Conservation (phyloP, 139 green algal genomes). For the Chlorokybus atmophyticus region DNA sequence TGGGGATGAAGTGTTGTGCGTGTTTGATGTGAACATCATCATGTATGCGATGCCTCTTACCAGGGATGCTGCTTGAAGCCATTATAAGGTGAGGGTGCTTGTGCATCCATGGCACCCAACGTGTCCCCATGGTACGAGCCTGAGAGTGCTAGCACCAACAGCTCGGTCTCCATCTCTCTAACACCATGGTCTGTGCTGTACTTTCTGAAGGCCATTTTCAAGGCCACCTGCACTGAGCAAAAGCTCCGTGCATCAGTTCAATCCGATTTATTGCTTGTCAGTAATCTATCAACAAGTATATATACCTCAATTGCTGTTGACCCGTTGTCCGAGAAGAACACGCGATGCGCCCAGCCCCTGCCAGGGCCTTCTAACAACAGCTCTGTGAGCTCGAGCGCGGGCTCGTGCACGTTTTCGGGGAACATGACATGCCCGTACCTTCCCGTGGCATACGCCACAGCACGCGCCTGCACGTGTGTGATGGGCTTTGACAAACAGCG, state of each 20-base stretch:
- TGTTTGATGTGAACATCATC: no score
- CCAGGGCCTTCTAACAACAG: slow-evolving; percentile 22
- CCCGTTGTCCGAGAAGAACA: slow-evolving; percentile 84
- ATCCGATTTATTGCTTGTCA: no score
- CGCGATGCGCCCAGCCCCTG: slow-evolving; percentile 61
- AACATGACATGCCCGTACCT: slow-evolving; percentile 93
- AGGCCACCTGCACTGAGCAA: no score
- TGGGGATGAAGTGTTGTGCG: no score
- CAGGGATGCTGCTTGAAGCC: slow-evolving; percentile 24
- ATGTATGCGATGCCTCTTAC: no score
- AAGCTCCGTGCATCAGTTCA: no score
- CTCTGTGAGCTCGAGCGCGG: slow-evolving; percentile 14
- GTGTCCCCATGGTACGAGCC: slow-evolving; percentile 95
- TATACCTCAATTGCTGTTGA: slow-evolving; percentile 88
- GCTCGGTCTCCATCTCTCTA: not conserved
- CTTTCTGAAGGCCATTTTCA: slow-evolving; percentile 92
- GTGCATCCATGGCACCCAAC: slow-evolving; percentile 67
- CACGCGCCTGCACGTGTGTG: not conserved
- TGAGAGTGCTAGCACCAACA: slow-evolving; percentile 58
- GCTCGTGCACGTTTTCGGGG: slow-evolving; percentile 52
- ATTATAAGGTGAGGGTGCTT: slow-evolving; percentile 12
- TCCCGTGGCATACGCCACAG: slow-evolving; percentile 45
- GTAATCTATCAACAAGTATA: no score
- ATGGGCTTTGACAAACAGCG: not conserved
- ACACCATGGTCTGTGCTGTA: slow-evolving; percentile 33